Evolutionary conservation across 805 yeast genomes (phyloP), one percentile per base, ranked within the genome.

Genomic region (Huiozyma naganishii): DNA sequence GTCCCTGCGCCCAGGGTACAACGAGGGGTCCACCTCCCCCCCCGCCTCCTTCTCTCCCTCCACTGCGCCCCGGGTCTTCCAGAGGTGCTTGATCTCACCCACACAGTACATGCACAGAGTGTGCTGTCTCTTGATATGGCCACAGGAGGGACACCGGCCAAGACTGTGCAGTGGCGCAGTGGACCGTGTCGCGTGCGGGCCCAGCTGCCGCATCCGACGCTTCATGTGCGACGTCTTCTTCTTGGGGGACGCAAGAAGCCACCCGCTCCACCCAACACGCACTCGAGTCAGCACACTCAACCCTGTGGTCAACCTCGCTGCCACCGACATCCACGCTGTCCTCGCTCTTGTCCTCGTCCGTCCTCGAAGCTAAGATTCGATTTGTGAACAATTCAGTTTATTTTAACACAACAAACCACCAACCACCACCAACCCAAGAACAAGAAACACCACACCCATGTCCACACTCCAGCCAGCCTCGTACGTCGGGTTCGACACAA

Each of bases 401-500:
- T 11, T 11, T 8, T 9, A 30, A 8, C 33, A 30, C 33, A 30
- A 9, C 33, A 5, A 30, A 30, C 11, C 33, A 30, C 9, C n/a
- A 11, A 9, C 33, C 33, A 11, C 33, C 33, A 30, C 33, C 33
- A 11, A 3, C 3, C 33, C n/a, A 17, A 12, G 23, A 37, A n/a
- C 27, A 10, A n/a, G 27, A 35, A 35, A 35, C 23, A 37, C 12
- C 32, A 37, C 12, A 12, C 12, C 11, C 27, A 28, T 7, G 12
- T 8, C 12, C 32, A 37, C 12, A n/a, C 29, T 36, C 30, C 28
- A 23, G 23, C 95, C 96, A 27, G 67, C 71, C 39, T 75, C 79
- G 45, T 89, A 89, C 63, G 97, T 92, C 50, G 98, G 98, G 39
- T 90, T 92, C 62, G 97, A 92, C 67, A 82, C 97, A 49, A 90